Evolutionary conservation across 768 basidiomycete genomes (phyloP), one percentile per base, ranked within the genome.

Genomic region (Kwoniella mangroviensis): DNA sequence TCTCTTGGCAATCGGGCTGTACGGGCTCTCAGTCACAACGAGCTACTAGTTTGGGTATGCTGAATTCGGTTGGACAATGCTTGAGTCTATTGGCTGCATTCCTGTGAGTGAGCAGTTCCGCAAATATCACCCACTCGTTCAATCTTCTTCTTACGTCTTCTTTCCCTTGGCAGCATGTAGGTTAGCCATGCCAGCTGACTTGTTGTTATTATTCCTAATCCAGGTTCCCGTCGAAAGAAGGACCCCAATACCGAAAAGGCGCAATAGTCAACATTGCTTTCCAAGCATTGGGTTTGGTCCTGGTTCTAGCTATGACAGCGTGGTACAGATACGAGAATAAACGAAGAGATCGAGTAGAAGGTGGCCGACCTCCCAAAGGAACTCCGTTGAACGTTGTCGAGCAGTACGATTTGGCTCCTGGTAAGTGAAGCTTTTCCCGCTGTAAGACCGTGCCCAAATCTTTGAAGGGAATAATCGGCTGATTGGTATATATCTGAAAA

Each of bases 31-130:
- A 85, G 60, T 75, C 75, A 3, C 82, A 83, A 63, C 70, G 84
- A 40, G 85, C 85, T 5, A 80, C 83, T 2, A 68, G 73, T 17
- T 73, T 85, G 28, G 85, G 84, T 17, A 82, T 83, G 82, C 79
- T 85, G 55, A 85, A 85, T 78, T 70, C 78, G 12, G 61, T 82
- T 62, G 82, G 81, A 41, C 84, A 85, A 68, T 84, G 83, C 71
- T 74, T 85, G 7, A 75, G 78, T 6, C 75, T 84, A 53, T 63
- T 69, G 7, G 78, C 78, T 49, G 67, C 74, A n/a, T 77, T 77
- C 70, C 56, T 77, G 73, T 76, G 41, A 71, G 75, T 73, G n/a
- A 19, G n/a, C 7, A 55, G 28, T 66, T 40, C 51, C 58, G 34
- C 9, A 34, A 4, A 34, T 34, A 4, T 34, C 34, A 34, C 9